A percentile compares a stretch with the other conserved stretches of the same genome.
These are phyloP conservation scores for Clavispora santaluciae DNA, from an alignment of 805 yeast genomes.

Conservation along the genomic window DNA sequence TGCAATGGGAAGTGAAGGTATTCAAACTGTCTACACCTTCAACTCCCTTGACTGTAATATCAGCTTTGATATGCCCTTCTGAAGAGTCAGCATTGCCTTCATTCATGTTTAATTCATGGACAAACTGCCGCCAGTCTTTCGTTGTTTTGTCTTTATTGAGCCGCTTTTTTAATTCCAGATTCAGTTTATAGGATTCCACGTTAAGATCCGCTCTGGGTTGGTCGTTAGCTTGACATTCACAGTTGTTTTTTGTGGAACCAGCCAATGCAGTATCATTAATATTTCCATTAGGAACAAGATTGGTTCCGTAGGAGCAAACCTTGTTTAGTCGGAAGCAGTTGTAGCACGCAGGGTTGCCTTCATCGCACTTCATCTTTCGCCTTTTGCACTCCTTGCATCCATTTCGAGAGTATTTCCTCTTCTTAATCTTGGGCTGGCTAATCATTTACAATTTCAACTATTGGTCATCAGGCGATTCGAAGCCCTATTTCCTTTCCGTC, in stretches of 20 bases:
- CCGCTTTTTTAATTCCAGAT: neutral
- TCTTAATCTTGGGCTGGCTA: slow-evolving; percentile 18
- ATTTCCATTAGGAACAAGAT: neutral
- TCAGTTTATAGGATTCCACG: slow-evolving; percentile 10
- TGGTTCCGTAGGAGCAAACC: slow-evolving; percentile 22
- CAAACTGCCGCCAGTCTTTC: too few relatives aligned
- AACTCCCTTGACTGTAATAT: too few relatives aligned
- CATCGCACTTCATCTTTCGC: slow-evolving; percentile 42
- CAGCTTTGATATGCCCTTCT: neutral
- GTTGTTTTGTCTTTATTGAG: neutral
- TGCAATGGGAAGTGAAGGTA: neutral
- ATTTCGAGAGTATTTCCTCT: slow-evolving; percentile 35
- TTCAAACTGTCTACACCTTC: neutral
- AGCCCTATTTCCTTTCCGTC: neutral
- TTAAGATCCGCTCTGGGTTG: neutral
- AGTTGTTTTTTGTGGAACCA: neutral
- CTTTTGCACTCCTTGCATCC: slow-evolving; percentile 43
- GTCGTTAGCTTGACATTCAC: neutral
- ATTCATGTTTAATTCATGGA: too few relatives aligned
- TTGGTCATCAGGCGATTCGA: neutral
- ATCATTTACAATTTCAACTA: neutral
- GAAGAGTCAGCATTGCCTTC: neutral
- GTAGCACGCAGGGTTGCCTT: slow-evolving; percentile 30
- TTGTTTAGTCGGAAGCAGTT: slow-evolving; percentile 34
- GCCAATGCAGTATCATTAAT: neutral